These are phyloP conservation scores for Inosperma sp. DNA, from an alignment of 768 basidiomycete genomes.

Conservation along the genomic window DNA sequence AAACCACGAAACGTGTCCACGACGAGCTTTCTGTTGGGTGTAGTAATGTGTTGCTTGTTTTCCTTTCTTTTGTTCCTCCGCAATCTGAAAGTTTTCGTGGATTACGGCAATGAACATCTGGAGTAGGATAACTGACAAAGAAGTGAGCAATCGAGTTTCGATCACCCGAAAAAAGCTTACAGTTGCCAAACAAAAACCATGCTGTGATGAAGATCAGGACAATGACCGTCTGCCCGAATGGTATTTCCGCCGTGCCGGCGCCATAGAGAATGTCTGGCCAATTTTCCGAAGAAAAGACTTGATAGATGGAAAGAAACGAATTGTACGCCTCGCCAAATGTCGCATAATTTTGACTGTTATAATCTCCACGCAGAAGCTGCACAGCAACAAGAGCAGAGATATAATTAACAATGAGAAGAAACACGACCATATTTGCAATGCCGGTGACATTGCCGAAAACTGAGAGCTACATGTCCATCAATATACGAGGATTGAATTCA, in stretches of 20 bases:
- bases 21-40: conserved; percentile 51
- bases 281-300: conserved; percentile 91
- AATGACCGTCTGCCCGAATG: conserved; percentile 64
- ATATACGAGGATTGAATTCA: neutral
- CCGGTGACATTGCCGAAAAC: conserved; percentile 93
- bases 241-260: conserved; percentile 55
- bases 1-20: conserved; percentile 59
- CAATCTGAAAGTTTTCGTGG: conserved; percentile 91
- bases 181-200: conserved; percentile 92
- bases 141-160: neutral
- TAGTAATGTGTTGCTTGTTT: conserved; percentile 73
- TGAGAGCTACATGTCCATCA: conserved; percentile 48
- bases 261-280: conserved; percentile 78
- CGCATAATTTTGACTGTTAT: conserved; percentile 47
- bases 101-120: conserved; percentile 98
- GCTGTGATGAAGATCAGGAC: conserved; percentile 66
- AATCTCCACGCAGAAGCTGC: conserved; percentile 84
- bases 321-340: conserved; percentile 83
- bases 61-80: conserved; percentile 83
- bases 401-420: conserved; percentile 84
- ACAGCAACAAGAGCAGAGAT: conserved; percentile 78
- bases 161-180: conserved; percentile 43
- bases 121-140: conserved; percentile 68
- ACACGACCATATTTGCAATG: conserved; percentile 86
- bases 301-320: conserved; percentile 80